Conservation (phyloP, 2,329 filamentous ascomycete genomes). For the Curvularia lunata region DNA sequence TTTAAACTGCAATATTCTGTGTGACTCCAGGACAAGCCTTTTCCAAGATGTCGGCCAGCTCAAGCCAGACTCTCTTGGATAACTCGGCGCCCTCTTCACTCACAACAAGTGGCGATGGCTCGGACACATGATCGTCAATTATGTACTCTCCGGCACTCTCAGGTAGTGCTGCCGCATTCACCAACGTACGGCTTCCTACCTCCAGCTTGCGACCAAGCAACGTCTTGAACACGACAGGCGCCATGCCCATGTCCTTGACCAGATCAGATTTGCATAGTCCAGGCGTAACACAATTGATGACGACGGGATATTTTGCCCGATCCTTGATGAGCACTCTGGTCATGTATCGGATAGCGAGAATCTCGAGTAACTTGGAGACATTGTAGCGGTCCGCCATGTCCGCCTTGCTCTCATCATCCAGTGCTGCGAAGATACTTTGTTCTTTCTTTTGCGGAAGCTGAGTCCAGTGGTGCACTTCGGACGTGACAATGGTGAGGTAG, state of each 20-base stretch:
- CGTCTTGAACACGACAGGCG: conserved; percentile 15
- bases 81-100: conserved; percentile 40
- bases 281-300: conserved; percentile 35
- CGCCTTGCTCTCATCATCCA: conserved; percentile 18
- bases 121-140: conserved; percentile 34
- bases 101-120: conserved; percentile 38
- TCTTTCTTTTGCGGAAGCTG: conserved; percentile 24
- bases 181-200: conserved; percentile 48
- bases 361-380: conserved; percentile 34
- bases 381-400: conserved; percentile 24
- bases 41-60: conserved; percentile 46
- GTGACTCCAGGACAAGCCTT: conserved; percentile 33
- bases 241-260: conserved; percentile 14
- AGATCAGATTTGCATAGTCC: conserved; percentile 32
- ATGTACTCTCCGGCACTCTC: conserved; percentile 46
- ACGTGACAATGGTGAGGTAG: conserved; percentile 31
- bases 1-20: conserved; percentile 1
- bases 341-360: conserved; percentile 27
- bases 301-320: conserved; percentile 21
- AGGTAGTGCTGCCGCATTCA: conserved; percentile 41
- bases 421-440: conserved; percentile 27
- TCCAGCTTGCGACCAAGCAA: conserved; percentile 44
- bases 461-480: conserved; percentile 33
- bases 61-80: conserved; percentile 46
- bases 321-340: conserved; percentile 16